phyloP scores from a whole-genome alignment of 225 moss, liverwort and hornwort species.

The Marchantia paleacea region DNA sequence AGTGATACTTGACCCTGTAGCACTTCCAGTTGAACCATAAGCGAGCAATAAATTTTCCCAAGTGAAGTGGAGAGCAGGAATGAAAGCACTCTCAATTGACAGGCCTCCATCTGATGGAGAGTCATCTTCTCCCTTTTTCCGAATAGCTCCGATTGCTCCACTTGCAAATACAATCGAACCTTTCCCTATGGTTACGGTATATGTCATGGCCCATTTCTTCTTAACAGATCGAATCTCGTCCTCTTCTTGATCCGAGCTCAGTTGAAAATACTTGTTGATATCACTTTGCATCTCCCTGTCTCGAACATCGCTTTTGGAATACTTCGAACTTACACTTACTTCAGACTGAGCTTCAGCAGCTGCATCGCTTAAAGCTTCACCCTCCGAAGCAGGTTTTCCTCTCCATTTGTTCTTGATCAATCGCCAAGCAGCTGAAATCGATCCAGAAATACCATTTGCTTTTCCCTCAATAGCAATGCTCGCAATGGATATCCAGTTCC shows the following conservation, averaged over 20 bases:
- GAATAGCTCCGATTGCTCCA: constrained; percentile 15
- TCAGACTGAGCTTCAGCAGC: constrained; percentile 20
- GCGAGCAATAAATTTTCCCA: constrained; percentile 64
- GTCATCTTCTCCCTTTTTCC: neutral
- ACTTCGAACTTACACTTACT: neutral
- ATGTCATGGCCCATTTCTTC: constrained; percentile 29
- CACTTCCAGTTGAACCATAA: constrained; percentile 62
- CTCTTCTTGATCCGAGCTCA: constrained; percentile 11
- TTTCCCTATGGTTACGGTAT: constrained; percentile 31
- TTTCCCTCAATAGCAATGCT: constrained; percentile 24
- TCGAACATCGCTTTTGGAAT: neutral
- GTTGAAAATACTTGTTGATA: constrained; percentile 30
- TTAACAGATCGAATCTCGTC: neutral
- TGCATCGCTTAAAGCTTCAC: constrained; percentile 1
- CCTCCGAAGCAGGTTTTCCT: neutral
- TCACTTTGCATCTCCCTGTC: neutral
- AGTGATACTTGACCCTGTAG: constrained; percentile 65
- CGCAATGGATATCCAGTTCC: constrained; percentile 22
- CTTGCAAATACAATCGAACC: constrained; percentile 36
- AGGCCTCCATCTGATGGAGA: constrained; percentile 31
- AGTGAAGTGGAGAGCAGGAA: constrained; percentile 70
- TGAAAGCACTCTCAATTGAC: constrained; percentile 34
- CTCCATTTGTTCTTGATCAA: constrained; percentile 29
- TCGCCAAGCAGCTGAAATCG: constrained; percentile 27
- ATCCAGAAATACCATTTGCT: constrained; percentile 18